Evolutionary conservation across 2,329 filamentous ascomycete species (phyloP), one percentile per base, ranked within the genome.

Genomic region (Macrophomina tecta): DNA sequence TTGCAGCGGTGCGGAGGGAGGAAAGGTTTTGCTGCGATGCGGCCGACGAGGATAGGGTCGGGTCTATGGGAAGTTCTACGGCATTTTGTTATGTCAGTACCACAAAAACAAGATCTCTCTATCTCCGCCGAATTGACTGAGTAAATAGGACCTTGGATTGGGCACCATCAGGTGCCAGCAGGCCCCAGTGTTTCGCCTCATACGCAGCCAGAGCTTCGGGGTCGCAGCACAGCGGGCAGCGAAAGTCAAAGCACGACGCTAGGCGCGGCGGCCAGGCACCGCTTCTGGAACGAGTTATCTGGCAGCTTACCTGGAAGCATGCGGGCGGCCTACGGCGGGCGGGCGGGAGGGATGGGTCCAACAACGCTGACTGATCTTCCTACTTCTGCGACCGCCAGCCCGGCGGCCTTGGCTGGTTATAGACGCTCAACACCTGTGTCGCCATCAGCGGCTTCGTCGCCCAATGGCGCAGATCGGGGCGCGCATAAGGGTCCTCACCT

Each of bases 51-150:
- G 36, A 40, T 18, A 48, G 45, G 16, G 34, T 51, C 38, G 64
- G 42, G 16, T 61, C 53, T 61, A 45, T 51, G 53, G 55, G 64
- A 60, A 45, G 34, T 58, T 66, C 64, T 66, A 42, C 53, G 55
- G 53, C 60, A 61, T 66, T 49, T 46, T 60, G 61, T 23, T 60
- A 55, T 66, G 64, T 66, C 55, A 66, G 64, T 66, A 60, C 53
- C 61, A 64, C 40, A 36, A 49, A 60, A 38, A 42, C 36, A 34
- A 60, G 40, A 5, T 30, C 23, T 45, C 34, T 46, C 55, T 30
- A 60, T 60, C 32, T 55, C 52, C 62, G 42, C 38, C 16, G 49
- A 55, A 48, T 64, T 64, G 62, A 64, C 49, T n/a, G 11, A 34
- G 38, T 28, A 32, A 61, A 60, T 48, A 66, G 53, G 64, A 32